Conservation (phyloP, 345 rosid species). For the Citrus glauca region DNA sequence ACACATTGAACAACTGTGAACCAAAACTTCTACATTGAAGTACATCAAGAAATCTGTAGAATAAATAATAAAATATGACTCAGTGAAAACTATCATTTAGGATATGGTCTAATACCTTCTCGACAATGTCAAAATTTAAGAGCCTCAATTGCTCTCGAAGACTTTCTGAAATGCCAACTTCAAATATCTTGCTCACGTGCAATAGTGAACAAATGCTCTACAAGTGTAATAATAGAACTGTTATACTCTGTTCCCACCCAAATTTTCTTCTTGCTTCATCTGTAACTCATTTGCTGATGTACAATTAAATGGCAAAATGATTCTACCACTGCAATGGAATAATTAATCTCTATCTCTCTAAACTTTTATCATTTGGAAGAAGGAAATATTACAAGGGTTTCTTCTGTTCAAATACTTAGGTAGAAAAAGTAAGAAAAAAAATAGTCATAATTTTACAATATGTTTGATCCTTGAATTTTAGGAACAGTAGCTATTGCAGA, state of each 20-base stretch:
- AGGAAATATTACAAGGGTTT: background rate
- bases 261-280: conserved; percentile 1
- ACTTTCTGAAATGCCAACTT: conserved; percentile 73
- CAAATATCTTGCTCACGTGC: conserved; percentile 81
- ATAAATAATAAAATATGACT: background rate
- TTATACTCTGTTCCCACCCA: background rate
- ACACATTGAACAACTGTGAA: conserved; percentile 8
- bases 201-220: conserved; percentile 82
- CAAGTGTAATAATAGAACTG: conserved; percentile 3
- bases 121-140: conserved; percentile 64
- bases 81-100: background rate
- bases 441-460: background rate
- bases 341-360: background rate
- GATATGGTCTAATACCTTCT: conserved; percentile 49
- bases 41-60: background rate
- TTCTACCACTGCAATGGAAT: background rate
- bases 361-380: background rate
- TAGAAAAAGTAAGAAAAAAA: background rate
- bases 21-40: background rate
- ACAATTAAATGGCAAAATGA: conserved; percentile 10
- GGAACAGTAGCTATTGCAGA: background rate
- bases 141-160: conserved; percentile 58
- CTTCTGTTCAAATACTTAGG: background rate
- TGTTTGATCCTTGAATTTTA: background rate
- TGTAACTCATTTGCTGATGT: background rate